Conservation (phyloP, 805 yeast genomes). For the Monosporozyma solicola region DNA sequence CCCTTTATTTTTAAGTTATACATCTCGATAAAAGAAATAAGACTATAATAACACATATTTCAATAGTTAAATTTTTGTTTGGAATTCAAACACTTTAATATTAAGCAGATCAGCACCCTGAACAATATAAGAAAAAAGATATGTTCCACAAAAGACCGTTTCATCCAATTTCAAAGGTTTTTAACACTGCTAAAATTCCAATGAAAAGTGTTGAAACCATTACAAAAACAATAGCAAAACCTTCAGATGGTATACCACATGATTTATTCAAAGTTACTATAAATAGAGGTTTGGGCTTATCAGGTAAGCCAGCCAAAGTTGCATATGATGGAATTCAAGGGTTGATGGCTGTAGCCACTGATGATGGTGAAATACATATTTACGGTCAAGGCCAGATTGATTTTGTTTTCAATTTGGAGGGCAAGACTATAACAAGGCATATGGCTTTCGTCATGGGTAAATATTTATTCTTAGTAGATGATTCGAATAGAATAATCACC, state of each 20-base stretch:
- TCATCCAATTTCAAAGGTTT: neutral
- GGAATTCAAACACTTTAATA: no score
- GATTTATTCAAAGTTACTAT: neutral
- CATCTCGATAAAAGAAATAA: no score
- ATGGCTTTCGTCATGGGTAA: slow-evolving; percentile 70
- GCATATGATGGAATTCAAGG: slow-evolving; percentile 63
- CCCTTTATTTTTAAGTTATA: neutral
- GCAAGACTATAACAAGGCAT: slow-evolving; percentile 42
- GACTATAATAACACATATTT: no score
- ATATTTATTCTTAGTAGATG: slow-evolving; percentile 65
- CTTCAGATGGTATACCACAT: neutral
- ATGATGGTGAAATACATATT: slow-evolving; percentile 58
- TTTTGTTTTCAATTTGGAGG: slow-evolving; percentile 47
- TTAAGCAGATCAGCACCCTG: no score
- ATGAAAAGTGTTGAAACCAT: neutral
- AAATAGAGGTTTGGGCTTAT: slow-evolving; percentile 36
- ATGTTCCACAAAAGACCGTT: slow-evolving; percentile 1
- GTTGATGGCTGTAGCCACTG: slow-evolving; percentile 65
- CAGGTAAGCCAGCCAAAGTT: slow-evolving; percentile 55
- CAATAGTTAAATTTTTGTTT: no score
- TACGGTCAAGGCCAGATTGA: slow-evolving; percentile 80
- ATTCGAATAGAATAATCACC: slow-evolving; percentile 51
- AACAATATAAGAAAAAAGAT: neutral
- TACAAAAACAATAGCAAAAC: neutral
- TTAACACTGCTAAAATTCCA: neutral